Evolutionary conservation across 2,329 filamentous ascomycete genomes (phyloP).

Genomic region (Cladobotryum protrusum): DNA sequence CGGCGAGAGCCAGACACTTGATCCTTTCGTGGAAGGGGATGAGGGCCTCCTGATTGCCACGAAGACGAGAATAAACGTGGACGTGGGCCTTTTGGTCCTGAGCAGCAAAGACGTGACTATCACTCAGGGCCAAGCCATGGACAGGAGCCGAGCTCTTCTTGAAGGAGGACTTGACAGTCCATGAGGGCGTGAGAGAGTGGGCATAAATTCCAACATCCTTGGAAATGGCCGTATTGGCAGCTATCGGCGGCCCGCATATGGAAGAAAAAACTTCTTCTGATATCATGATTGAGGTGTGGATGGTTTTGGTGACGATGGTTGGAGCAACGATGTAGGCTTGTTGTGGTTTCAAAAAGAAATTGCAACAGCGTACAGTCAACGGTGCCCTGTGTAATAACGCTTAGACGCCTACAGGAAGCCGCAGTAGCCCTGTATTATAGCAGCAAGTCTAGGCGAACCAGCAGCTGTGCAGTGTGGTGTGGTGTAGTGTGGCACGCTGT

Average conservation of each 20-base stretch:
- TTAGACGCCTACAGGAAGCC: too few relatives aligned
- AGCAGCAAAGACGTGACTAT: constrained; percentile 81
- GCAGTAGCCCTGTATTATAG: too few relatives aligned
- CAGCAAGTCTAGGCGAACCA: too few relatives aligned
- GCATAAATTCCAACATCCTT: constrained; percentile 85
- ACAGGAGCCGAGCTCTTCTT: constrained; percentile 85
- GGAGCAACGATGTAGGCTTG: not conserved
- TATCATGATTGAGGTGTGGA: constrained; percentile 39
- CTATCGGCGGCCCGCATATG: constrained; percentile 50
- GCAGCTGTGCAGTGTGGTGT: too few relatives aligned
- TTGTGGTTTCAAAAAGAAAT: not conserved
- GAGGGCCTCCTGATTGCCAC: constrained; percentile 80
- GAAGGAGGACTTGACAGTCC: constrained; percentile 69
- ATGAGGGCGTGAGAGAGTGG: constrained; percentile 73
- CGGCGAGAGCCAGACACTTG: constrained; percentile 66
- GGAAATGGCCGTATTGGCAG: constrained; percentile 56
- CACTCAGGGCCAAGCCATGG: constrained; percentile 73
- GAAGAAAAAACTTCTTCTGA: constrained; percentile 56
- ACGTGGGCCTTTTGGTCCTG: constrained; percentile 88
- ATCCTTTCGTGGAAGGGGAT: constrained; percentile 86
- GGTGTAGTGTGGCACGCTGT: too few relatives aligned
- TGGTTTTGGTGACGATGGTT: not conserved
- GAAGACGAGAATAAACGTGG: constrained; percentile 81
- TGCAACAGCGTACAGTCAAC: not conserved
- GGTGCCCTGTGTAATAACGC: too few relatives aligned